Base-by-base conservation (phyloP, 306 rosid genomes). In the Urtica urens region DNA sequence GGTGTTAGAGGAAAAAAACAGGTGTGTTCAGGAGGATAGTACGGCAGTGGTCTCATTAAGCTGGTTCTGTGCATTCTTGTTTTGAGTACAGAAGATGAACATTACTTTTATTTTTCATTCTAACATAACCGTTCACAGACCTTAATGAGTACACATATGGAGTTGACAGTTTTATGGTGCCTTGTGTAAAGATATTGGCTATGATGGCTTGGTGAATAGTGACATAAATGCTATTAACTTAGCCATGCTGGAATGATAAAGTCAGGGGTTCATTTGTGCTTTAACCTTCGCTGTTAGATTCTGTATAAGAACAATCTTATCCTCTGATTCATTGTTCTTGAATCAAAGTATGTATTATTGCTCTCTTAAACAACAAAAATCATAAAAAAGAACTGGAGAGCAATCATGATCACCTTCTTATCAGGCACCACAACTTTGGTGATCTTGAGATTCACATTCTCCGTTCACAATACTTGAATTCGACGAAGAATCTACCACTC, bases 1-100 rank as follows among this genome's bases (percentile, higher is more conserved):
- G 95, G 95, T 14, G 94, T 84, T 55, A 79, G 92, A 74, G 95
- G 97, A 38, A 90, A 64, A 75, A 77, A 60, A 6, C 97, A 90
- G 95, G 97, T 90, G 20, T 53, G 77, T 83, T 24, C 37, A n/a
- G n/a, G n/a, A n/a, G n/a, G n/a, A n/a, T n/a, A n/a, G n/a, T n/a
- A n/a, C n/a, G n/a, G n/a, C n/a, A n/a, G n/a, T n/a, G n/a, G n/a
- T n/a, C n/a, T n/a, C n/a, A n/a, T n/a, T n/a, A n/a, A n/a, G n/a
- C n/a, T n/a, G n/a, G n/a, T n/a, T n/a, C n/a, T n/a, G n/a, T n/a
- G n/a, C n/a, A n/a, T n/a, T n/a, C n/a, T n/a, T n/a, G n/a, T n/a
- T n/a, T n/a, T n/a, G n/a, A n/a, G n/a, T n/a, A n/a, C n/a, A n/a
- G n/a, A n/a, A n/a, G n/a, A n/a, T n/a, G n/a, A n/a, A n/a, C n/a